Conservation (phyloP, 352 stramenopile genomes). For the Globisporangium middletonii region DNA sequence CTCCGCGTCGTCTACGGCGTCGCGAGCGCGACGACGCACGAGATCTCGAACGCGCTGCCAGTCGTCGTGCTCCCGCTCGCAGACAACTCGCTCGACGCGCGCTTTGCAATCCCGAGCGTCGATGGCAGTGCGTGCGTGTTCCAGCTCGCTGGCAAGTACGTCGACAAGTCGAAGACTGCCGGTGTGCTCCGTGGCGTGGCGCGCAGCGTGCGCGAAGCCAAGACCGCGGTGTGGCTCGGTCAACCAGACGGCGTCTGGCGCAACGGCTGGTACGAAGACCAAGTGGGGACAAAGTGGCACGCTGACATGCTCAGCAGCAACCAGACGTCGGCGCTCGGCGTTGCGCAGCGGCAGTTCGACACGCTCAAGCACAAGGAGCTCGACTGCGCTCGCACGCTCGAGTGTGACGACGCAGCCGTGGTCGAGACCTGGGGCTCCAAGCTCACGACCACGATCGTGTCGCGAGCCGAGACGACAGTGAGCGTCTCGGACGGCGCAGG, state of each 20-base stretch:
- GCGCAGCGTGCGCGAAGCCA: constrained; percentile 21
- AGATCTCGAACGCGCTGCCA: constrained; percentile 19
- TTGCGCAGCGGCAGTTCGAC: constrained; percentile 32
- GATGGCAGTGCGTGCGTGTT: constrained; percentile 26
- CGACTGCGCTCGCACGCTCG: constrained; percentile 15
- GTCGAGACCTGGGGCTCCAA: constrained; percentile 18
- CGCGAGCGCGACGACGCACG: constrained; percentile 3
- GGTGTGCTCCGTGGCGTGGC: background rate
- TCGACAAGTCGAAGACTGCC: constrained; percentile 7
- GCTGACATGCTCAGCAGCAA: constrained; percentile 29
- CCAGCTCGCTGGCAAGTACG: constrained; percentile 17
- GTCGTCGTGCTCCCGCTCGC: constrained; percentile 27
- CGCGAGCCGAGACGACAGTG: constrained; percentile 6
- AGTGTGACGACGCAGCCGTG: constrained; percentile 7
- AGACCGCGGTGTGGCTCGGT: constrained; percentile 32
- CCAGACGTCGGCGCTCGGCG: too few species aligned
- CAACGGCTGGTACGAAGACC: constrained; percentile 39
- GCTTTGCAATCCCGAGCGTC: constrained; percentile 16
- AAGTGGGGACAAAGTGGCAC: constrained; percentile 14
- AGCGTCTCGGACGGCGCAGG: constrained; percentile 26
- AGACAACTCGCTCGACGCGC: constrained; percentile 18
- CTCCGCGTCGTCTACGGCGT: constrained; percentile 22
- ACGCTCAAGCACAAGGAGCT: constrained; percentile 21
- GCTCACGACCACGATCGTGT: constrained; percentile 7
- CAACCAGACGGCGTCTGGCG: constrained; percentile 19